Evolutionary conservation across 805 yeast species (phyloP).

Genomic region (Blastobotrys muscicola): DNA sequence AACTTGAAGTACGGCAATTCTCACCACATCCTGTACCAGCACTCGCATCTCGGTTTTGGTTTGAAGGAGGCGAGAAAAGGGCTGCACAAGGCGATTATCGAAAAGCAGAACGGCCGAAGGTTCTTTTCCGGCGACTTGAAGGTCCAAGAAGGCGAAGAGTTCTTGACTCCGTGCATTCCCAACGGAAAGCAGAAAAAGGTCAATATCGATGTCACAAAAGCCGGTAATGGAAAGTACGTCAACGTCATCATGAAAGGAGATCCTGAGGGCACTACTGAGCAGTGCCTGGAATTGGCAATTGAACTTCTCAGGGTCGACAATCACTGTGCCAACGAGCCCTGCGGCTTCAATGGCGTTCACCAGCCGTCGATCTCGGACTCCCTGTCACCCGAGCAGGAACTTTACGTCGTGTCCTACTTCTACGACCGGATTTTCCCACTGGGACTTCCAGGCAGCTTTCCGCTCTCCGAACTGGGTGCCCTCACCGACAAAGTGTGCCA

Average conservation of each 20-base stretch:
- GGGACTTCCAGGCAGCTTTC: constrained; percentile 88
- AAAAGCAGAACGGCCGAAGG: constrained; percentile 27
- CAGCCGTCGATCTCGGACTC: constrained; percentile 84
- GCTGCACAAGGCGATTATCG: constrained; percentile 56
- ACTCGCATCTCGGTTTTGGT: constrained; percentile 92
- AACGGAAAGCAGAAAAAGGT: constrained; percentile 61
- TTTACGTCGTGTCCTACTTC: constrained; percentile 87
- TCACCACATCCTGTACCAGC: constrained; percentile 77
- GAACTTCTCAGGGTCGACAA: constrained; percentile 71
- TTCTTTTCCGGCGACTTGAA: constrained; percentile 33
- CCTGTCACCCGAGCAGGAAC: constrained; percentile 62
- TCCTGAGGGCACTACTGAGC: constrained; percentile 52
- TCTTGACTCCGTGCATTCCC: constrained; percentile 80
- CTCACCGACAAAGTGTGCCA: constrained; percentile 76
- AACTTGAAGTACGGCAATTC: constrained; percentile 71
- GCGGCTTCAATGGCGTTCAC: constrained; percentile 95
- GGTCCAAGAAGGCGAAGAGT: constrained; percentile 25
- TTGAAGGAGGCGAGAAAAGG: constrained; percentile 87
- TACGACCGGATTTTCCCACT: constrained; percentile 90
- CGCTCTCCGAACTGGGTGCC: constrained; percentile 72
- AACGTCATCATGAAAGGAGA: constrained; percentile 52
- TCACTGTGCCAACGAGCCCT: constrained; percentile 65
- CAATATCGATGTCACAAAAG: constrained; percentile 35
- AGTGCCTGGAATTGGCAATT: constrained; percentile 82
- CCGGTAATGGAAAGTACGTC: background rate